Conservation (phyloP, 2,329 filamentous ascomycete genomes). For the Colletotrichum salicis region DNA sequence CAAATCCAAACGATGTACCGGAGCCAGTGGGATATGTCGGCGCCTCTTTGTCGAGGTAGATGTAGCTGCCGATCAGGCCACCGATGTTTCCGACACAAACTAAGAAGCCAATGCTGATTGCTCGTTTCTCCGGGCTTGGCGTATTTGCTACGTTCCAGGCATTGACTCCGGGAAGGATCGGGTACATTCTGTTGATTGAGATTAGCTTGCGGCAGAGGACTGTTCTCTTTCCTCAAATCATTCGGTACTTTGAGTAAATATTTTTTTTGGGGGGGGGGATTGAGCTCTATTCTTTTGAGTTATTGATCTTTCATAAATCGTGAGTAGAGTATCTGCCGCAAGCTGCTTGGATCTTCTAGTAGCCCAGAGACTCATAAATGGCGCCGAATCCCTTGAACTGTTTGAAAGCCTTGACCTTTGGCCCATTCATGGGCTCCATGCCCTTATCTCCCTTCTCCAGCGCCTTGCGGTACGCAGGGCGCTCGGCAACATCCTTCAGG, state of each 20-base stretch:
- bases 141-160: conserved; percentile 55
- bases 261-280: too few species aligned
- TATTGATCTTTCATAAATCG: not conserved
- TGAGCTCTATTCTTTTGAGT: not conserved
- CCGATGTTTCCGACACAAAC: conserved; percentile 53
- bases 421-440: conserved; percentile 44
- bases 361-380: not conserved
- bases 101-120: conserved; percentile 53
- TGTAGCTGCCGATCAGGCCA: conserved; percentile 42
- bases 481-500: conserved; percentile 53
- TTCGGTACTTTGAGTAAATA: too few species aligned
- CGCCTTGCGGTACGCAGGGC: conserved; percentile 59
- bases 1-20: conserved; percentile 28
- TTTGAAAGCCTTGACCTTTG: conserved; percentile 23
- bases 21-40: conserved; percentile 35
- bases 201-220: too few species aligned
- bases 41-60: conserved; percentile 34
- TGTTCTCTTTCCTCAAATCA: too few species aligned
- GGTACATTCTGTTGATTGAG: conserved; percentile 50
- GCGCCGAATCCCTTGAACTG: conserved; percentile 14
- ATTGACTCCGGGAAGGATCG: conserved; percentile 52
- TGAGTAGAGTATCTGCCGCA: not conserved
- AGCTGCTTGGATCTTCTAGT: not conserved
- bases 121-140: conserved; percentile 50
- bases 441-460: conserved; percentile 61